phyloP scores from a whole-genome alignment of 2,329 filamentous ascomycete genomes.

The Colletotrichum lupini region DNA sequence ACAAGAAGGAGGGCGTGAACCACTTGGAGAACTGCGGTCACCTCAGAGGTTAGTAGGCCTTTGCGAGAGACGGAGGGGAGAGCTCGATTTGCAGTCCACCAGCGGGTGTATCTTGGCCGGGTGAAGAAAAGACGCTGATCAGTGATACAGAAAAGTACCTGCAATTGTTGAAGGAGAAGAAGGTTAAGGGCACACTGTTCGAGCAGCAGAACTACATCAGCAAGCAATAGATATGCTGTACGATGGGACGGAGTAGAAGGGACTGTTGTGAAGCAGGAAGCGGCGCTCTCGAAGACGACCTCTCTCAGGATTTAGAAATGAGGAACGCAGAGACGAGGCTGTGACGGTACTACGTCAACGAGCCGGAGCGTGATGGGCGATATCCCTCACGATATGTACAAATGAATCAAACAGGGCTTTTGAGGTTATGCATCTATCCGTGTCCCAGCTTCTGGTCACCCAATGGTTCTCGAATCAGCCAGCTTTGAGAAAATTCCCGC shows the following conservation, averaged over 20 bases:
- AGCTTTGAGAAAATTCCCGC: neutral
- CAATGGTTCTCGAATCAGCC: neutral
- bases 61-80: neutral
- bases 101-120: neutral
- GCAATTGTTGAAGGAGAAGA: constrained; percentile 79
- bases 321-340: constrained; percentile 14
- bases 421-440: constrained; percentile 30
- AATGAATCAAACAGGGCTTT: constrained; percentile 33
- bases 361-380: constrained; percentile 28
- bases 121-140: constrained; percentile 21
- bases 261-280: neutral
- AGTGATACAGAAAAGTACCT: constrained; percentile 76
- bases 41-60: constrained; percentile 76
- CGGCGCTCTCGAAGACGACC: constrained; percentile 16
- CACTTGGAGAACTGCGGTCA: constrained; percentile 88
- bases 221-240: constrained; percentile 50
- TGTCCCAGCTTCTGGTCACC: neutral
- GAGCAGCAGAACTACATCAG: constrained; percentile 81
- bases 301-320: constrained; percentile 7
- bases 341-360: constrained; percentile 22
- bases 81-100: neutral
- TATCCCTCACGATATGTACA: constrained; percentile 34
- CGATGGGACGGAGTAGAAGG: constrained; percentile 8
- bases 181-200: constrained; percentile 83
- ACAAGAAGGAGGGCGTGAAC: constrained; percentile 85